phyloP scores from a whole-genome alignment of 176 grass and related monocot genomes.

The Ensete ventricosum region DNA sequence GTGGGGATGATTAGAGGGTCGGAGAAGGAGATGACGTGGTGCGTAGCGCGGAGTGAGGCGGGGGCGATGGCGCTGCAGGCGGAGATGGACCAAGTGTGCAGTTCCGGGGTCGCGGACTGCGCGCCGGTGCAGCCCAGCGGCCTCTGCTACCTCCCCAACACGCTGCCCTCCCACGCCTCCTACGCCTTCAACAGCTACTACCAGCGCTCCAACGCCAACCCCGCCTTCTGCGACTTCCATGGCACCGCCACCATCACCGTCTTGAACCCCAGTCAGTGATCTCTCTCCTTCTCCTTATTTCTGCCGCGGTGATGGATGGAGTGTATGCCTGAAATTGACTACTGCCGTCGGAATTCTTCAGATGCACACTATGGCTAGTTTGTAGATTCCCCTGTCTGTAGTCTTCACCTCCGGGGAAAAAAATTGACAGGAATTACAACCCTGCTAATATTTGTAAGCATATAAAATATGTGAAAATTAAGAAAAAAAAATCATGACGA shows the following conservation, averaged over 20 bases:
- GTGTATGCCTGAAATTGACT: neutral
- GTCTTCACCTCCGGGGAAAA: too few relatives aligned
- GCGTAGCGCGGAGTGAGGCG: slow-evolving; percentile 47
- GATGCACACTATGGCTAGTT: too few relatives aligned
- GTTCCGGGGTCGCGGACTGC: slow-evolving; percentile 56
- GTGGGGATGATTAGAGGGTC: neutral
- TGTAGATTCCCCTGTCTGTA: too few relatives aligned
- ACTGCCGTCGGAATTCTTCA: neutral
- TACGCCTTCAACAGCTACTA: slow-evolving; percentile 80
- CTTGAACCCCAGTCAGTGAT: slow-evolving; percentile 53
- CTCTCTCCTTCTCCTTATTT: neutral
- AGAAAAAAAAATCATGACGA: too few relatives aligned
- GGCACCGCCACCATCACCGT: slow-evolving; percentile 69
- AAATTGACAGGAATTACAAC: too few relatives aligned
- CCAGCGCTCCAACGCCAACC: slow-evolving; percentile 46
- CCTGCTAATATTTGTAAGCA: too few relatives aligned
- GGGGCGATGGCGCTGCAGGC: slow-evolving; percentile 27
- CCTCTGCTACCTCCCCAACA: slow-evolving; percentile 67
- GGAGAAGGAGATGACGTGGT: slow-evolving; percentile 27
- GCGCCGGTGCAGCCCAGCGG: slow-evolving; percentile 45
- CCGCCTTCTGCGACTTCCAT: slow-evolving; percentile 62
- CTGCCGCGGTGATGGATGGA: too few relatives aligned
- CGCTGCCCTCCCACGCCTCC: slow-evolving; percentile 66
- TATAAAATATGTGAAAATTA: too few relatives aligned
- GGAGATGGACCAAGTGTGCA: slow-evolving; percentile 65